phyloP scores from a whole-genome alignment of 805 yeast genomes.

The Candida nitratophila region DNA sequence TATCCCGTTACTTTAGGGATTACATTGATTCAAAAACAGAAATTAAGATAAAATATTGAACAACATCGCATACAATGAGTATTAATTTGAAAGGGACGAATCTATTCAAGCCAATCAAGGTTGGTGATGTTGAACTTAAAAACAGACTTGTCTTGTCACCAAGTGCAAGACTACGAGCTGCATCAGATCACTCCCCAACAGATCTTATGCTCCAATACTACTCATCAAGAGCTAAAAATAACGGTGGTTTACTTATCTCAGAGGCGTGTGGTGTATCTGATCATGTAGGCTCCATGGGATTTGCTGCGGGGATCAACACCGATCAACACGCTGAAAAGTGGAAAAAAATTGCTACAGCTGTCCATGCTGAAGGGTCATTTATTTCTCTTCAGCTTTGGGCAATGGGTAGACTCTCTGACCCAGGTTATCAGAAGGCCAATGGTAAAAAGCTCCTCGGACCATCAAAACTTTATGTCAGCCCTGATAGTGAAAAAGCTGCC shows the following conservation, averaged over 20 bases:
- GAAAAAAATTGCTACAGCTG: slow-evolving; percentile 36
- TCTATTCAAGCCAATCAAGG: slow-evolving; percentile 29
- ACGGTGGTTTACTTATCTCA: slow-evolving; percentile 46
- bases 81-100: not conserved
- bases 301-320: slow-evolving; percentile 44
- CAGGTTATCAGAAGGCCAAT: slow-evolving; percentile 14
- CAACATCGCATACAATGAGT: not conserved
- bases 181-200: slow-evolving; percentile 28
- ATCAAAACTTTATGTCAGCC: slow-evolving; percentile 29
- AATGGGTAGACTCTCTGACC: slow-evolving; percentile 29
- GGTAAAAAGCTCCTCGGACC: slow-evolving; percentile 29
- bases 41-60: too few relatives aligned
- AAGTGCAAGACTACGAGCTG: slow-evolving; percentile 33
- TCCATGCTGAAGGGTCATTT: slow-evolving; percentile 41
- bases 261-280: slow-evolving; percentile 51
- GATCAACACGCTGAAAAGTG: slow-evolving; percentile 43
- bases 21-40: too few relatives aligned
- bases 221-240: slow-evolving; percentile 38
- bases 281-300: slow-evolving; percentile 32
- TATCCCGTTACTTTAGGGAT: too few relatives aligned
- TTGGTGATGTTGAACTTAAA: slow-evolving; percentile 24
- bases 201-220: slow-evolving; percentile 41
- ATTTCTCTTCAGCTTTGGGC: slow-evolving; percentile 44
- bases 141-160: slow-evolving; percentile 38
- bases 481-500: slow-evolving; percentile 29